phyloP scores from a whole-genome alignment of 192 early-diverging fungal species.

The Phlyctochytrium arcticum region DNA sequence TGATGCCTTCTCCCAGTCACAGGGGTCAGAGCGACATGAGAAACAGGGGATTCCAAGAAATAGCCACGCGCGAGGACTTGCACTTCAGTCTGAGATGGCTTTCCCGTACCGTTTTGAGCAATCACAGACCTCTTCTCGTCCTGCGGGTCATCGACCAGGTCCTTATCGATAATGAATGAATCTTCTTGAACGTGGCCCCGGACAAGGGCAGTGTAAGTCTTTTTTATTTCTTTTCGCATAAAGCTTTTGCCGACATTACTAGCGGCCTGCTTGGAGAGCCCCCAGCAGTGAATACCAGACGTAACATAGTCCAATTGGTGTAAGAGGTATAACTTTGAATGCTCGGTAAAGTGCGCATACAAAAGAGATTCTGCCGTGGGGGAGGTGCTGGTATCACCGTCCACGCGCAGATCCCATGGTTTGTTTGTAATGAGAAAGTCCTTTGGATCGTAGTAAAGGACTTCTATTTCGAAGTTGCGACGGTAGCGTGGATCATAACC shows the following conservation, averaged over 20 bases:
- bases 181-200: slow-evolving; percentile 24
- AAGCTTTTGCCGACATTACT: slow-evolving; percentile 28
- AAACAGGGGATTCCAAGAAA: slow-evolving; percentile 23
- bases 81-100: slow-evolving; percentile 27
- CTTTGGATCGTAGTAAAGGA: slow-evolving; percentile 22
- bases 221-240: slow-evolving; percentile 9
- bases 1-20: slow-evolving; percentile 33
- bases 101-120: slow-evolving; percentile 1
- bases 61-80: slow-evolving; percentile 25
- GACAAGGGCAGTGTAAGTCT: slow-evolving; percentile 37
- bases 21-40: slow-evolving; percentile 24
- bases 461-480: slow-evolving; percentile 18
- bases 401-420: slow-evolving; percentile 23
- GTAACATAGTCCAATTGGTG: slow-evolving; percentile 45
- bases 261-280: slow-evolving; percentile 13
- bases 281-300: slow-evolving; percentile 37
- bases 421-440: slow-evolving; percentile 18
- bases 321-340: slow-evolving; percentile 27
- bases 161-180: slow-evolving; percentile 20
- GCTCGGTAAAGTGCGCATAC: slow-evolving; percentile 9
- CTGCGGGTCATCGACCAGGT: slow-evolving; percentile 20
- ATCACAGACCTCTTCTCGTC: slow-evolving; percentile 24
- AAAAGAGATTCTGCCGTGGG: slow-evolving; percentile 25
- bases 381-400: slow-evolving; percentile 16
- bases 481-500: slow-evolving; percentile 24